phyloP scores from a whole-genome alignment of 805 yeast species.

The Pichia scutulata region DNA sequence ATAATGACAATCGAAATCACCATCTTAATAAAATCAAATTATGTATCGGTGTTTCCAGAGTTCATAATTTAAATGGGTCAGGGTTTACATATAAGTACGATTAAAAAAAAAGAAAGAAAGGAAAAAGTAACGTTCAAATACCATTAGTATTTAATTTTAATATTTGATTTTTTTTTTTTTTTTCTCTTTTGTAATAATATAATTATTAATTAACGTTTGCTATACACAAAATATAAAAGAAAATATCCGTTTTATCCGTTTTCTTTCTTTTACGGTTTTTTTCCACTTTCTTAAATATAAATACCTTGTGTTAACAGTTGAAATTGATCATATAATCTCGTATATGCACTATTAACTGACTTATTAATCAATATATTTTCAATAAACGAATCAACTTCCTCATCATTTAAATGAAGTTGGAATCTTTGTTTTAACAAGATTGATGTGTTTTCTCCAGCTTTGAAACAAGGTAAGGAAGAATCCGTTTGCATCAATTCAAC shows the following conservation, averaged over 20 bases:
- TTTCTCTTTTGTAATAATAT: too few relatives aligned
- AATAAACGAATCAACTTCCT: constrained; percentile 69
- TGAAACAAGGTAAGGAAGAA: constrained; percentile 85
- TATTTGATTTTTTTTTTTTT: too few relatives aligned
- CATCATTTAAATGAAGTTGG: constrained; percentile 66
- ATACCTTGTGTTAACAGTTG: constrained; percentile 94
- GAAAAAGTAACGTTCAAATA: too few relatives aligned
- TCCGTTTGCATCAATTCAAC: constrained; percentile 94
- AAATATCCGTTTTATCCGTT: too few relatives aligned
- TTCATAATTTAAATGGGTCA: constrained; percentile 35
- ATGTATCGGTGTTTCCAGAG: constrained; percentile 32
- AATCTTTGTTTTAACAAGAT: constrained; percentile 72
- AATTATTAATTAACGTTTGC: too few relatives aligned
- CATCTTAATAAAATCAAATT: constrained; percentile 31
- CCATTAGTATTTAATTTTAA: too few relatives aligned
- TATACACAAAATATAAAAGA: background rate
- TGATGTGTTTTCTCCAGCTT: constrained; percentile 78
- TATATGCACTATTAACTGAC: constrained; percentile 81
- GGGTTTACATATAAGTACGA: constrained; percentile 3
- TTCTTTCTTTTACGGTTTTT: too few relatives aligned
- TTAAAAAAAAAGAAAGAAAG: too few relatives aligned
- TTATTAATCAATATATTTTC: constrained; percentile 69
- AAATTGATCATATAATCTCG: constrained; percentile 90
- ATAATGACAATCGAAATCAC: background rate
- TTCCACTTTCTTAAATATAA: constrained; percentile 62